phyloP scores from a whole-genome alignment of 208 protist genomes.

The Hexamita inflata region DNA sequence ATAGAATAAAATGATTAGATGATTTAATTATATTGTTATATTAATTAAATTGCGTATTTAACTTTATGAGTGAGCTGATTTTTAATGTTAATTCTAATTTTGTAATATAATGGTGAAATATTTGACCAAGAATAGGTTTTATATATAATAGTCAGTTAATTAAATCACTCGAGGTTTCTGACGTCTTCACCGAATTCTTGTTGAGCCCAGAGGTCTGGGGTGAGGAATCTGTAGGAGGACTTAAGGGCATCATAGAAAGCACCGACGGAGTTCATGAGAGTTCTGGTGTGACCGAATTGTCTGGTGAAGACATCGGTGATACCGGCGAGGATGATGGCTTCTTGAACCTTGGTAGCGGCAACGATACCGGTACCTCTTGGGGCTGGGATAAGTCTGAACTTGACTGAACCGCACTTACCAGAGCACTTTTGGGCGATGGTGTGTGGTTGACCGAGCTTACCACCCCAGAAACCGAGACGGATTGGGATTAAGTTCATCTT shows the following conservation, averaged over 20 bases:
- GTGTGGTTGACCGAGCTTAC: constrained; percentile 90
- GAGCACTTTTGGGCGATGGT: constrained; percentile 93
- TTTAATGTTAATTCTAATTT: too few species aligned
- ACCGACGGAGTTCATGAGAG: constrained; percentile 96
- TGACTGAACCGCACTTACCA: constrained; percentile 94
- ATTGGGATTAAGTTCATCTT: constrained; percentile 94
- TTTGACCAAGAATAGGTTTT: too few species aligned
- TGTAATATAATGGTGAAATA: too few species aligned
- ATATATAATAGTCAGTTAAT: too few species aligned
- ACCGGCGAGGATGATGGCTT: constrained; percentile 88
- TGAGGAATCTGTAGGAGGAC: constrained; percentile 90
- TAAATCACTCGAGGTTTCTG: too few species aligned
- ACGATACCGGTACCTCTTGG: constrained; percentile 96
- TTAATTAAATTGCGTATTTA: too few species aligned
- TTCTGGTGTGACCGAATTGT: constrained; percentile 82
- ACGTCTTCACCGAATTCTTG: constrained; percentile 22
- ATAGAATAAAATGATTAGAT: too few species aligned
- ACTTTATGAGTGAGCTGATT: too few species aligned
- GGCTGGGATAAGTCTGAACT: constrained; percentile 86
- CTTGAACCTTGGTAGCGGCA: constrained; percentile 83
- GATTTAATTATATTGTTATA: too few species aligned
- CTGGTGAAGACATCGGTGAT: constrained; percentile 92
- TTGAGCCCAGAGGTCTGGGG: constrained; percentile 83
- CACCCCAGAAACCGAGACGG: constrained; percentile 95
- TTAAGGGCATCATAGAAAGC: constrained; percentile 86